Percentiles rank a stretch among this genome's conserved stretches.
Evolutionary conservation across 2,329 filamentous ascomycete species (phyloP).

Genomic region (Drechslera avenae): DNA sequence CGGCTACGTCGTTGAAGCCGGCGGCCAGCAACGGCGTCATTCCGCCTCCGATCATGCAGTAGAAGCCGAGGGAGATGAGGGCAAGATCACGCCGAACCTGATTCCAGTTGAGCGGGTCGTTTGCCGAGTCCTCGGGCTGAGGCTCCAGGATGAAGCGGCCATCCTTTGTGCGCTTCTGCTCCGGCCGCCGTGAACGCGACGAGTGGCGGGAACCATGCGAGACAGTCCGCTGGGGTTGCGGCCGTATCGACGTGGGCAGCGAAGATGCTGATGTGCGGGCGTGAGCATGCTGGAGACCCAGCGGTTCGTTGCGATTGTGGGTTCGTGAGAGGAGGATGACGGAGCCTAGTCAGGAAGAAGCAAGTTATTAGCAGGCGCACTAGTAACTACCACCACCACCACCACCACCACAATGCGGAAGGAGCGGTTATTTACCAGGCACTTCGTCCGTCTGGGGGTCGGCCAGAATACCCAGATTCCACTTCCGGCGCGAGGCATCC

Average conservation of each 20-base stretch:
- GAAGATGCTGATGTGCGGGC: constrained; percentile 63
- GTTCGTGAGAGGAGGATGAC: constrained; percentile 63
- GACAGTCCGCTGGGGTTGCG: constrained; percentile 18
- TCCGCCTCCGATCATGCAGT: constrained; percentile 90
- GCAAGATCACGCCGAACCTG: constrained; percentile 79
- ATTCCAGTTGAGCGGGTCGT: constrained; percentile 94
- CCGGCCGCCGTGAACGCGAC: constrained; percentile 31
- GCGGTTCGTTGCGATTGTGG: constrained; percentile 65
- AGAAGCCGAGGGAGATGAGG: constrained; percentile 82
- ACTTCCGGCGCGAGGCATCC: constrained; percentile 33
- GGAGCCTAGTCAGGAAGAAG: constrained; percentile 54
- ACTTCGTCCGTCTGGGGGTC: constrained; percentile 83
- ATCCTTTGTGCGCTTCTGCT: constrained; percentile 77
- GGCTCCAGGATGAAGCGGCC: constrained; percentile 87
- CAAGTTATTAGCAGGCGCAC: background rate
- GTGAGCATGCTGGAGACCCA: constrained; percentile 67
- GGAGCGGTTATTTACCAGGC: constrained; percentile 65
- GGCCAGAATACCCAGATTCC: constrained; percentile 79
- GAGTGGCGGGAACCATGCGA: constrained; percentile 31
- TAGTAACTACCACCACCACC: too few relatives aligned
- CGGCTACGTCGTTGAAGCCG: constrained; percentile 81
- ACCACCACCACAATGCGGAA: too few relatives aligned
- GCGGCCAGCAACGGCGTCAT: constrained; percentile 91
- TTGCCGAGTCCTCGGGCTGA: constrained; percentile 86
- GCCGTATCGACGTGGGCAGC: constrained; percentile 42